Percentiles rank a stretch among this genome's conserved stretches.
Evolutionary conservation across 345 rosid genomes (phyloP).

Genomic region (Eucalyptus fibrosa): DNA sequence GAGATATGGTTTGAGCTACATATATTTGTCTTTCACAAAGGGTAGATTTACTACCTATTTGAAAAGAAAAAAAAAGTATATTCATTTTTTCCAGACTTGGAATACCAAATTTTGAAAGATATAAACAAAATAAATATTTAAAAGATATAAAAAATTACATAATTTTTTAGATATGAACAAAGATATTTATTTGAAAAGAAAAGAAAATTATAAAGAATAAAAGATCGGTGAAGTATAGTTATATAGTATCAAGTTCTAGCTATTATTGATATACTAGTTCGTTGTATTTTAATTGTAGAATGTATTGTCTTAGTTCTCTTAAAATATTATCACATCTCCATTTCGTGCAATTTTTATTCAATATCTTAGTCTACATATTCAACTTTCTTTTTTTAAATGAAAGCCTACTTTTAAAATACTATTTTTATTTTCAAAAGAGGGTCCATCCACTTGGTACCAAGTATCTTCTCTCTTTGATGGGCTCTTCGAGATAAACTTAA

Average conservation of each 20-base stretch:
- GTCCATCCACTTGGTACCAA: not conserved
- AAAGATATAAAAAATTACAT: too few relatives aligned
- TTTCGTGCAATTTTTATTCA: not conserved
- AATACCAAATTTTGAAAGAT: not conserved
- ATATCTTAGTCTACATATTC: not conserved
- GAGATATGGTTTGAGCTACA: not conserved
- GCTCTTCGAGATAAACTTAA: not conserved
- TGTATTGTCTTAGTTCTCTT: not conserved
- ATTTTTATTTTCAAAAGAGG: not conserved
- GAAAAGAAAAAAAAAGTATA: not conserved
- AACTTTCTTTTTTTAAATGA: not conserved
- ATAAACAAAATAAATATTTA: not conserved
- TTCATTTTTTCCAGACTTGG: not conserved
- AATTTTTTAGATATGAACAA: not conserved
- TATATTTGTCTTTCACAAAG: not conserved
- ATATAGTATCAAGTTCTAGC: not conserved
- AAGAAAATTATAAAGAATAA: not conserved
- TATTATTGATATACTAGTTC: fast-evolving
- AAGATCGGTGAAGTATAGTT: not conserved
- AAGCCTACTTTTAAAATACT: not conserved
- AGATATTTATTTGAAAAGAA: not conserved
- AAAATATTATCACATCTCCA: not conserved
- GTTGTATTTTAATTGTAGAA: not conserved
- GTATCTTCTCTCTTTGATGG: not conserved
- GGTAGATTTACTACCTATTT: not conserved